Evolutionary conservation across 306 rosid genomes (phyloP), one percentile per base, ranked within the genome.

Genomic region (Vachellia pachyceras): DNA sequence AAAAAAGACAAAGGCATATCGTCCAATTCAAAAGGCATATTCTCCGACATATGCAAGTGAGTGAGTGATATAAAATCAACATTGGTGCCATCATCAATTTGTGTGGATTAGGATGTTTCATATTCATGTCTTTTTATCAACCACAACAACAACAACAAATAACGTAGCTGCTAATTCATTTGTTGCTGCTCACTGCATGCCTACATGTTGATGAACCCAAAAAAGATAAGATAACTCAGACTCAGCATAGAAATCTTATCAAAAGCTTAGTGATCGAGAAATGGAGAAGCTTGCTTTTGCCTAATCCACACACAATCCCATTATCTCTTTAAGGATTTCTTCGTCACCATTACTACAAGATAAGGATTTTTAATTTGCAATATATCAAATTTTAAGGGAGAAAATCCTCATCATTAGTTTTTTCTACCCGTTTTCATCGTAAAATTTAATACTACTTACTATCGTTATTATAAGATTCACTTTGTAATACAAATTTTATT

Each of bases 21-120:
- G 33, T 71, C 37, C 60, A 69, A 17, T 75, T 77, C n/a, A 39
- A 13, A 71, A 46, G 80, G 87, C 73, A 66, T 73, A 77, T 81
- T 72, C 78, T 85, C 85, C 83, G 83, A 85, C 88, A 85, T n/a
- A 67, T 77, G 12, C 69, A 77, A 85, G 88, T 85, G 88, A 77
- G 76, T 77, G 69, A 80, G 33, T 29, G 33, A 29, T 29, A 29
- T 72, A 72, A 84, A 77, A 85, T n/a, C 87, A 69, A 65, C 82
- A 37, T 72, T 63, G 63, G 82, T 76, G 80, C 68, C 63, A 47
- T 85, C 74, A 44, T 12, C 80, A 81, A 46, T 23, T 72, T 80
- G 60, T 63, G 84, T 70, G 61, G 76, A 80, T 81, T 42, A 77
- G 44, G 74, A 67, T 77, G 18, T 45, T 69, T 23, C 33, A 29